These are phyloP conservation scores for Fusarium burgessii DNA, from an alignment of 2,329 filamentous ascomycete species.

Conservation along the genomic window DNA sequence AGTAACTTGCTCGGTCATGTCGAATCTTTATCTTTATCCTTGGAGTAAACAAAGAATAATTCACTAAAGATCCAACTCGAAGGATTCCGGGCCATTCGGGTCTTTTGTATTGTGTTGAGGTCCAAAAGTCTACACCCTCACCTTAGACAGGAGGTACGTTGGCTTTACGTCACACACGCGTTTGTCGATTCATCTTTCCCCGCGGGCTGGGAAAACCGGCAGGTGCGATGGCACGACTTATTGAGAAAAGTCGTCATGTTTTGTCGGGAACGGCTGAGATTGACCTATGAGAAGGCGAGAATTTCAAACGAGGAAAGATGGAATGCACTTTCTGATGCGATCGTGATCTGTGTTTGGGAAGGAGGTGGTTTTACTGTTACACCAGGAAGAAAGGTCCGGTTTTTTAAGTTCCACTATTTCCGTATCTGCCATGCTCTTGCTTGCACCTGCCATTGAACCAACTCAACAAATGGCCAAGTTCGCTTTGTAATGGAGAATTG, in stretches of 20 bases:
- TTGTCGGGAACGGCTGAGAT: not conserved
- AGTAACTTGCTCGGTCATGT: constrained; percentile 45
- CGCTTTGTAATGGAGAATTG: constrained; percentile 16
- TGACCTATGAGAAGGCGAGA: constrained; percentile 4
- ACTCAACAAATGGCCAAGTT: not conserved
- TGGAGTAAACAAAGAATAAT: not conserved
- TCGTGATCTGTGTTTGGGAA: not conserved
- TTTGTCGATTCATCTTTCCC: not conserved
- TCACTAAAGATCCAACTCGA: fast-evolving
- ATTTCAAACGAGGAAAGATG: constrained; percentile 16
- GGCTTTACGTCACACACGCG: constrained; percentile 41
- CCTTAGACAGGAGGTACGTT: constrained; percentile 1
- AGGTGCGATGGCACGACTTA: not conserved
- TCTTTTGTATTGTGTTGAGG: not conserved
- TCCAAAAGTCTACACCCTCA: not conserved
- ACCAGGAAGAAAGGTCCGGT: constrained; percentile 23
- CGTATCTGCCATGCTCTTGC: not conserved
- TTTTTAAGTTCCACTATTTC: constrained; percentile 8
- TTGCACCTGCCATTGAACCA: not conserved
- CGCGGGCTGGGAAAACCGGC: not conserved
- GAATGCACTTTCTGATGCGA: not conserved
- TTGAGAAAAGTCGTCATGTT: constrained; percentile 24
- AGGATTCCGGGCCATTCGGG: fast-evolving
- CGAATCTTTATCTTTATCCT: not conserved
- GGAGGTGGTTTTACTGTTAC: constrained; percentile 1